phyloP scores from a whole-genome alignment of 495 filamentous ascomycete genomes.

The Annulohypoxylon maeteangense region DNA sequence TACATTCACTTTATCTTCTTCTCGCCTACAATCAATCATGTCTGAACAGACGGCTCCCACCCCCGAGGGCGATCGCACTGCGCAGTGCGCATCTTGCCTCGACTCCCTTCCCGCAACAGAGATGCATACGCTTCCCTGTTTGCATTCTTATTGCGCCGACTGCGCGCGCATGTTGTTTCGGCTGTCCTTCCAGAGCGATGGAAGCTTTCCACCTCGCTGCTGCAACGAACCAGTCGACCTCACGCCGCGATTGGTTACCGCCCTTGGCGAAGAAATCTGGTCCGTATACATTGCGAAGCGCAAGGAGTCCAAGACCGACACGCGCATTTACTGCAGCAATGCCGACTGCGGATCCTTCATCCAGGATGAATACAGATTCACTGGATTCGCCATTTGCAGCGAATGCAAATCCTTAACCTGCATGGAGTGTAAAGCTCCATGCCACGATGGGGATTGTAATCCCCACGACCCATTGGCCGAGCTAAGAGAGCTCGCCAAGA shows the following conservation, averaged over 20 bases:
- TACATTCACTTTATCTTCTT: not conserved
- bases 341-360: slow-evolving; percentile 2
- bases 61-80: not conserved
- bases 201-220: not conserved
- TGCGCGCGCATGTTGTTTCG: not conserved
- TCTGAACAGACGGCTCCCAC: not conserved
- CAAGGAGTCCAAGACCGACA: not conserved
- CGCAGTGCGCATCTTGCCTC: not conserved
- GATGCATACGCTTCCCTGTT: not conserved
- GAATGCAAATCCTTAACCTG: not conserved
- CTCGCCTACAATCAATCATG: not conserved
- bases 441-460: not conserved
- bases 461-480: not conserved
- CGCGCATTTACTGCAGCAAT: not conserved
- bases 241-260: not conserved
- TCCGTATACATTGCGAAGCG: not conserved
- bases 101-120: not conserved
- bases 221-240: not conserved
- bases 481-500: not conserved
- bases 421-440: not conserved
- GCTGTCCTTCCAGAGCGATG: not conserved
- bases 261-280: not conserved
- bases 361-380: not conserved
- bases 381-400: not conserved
- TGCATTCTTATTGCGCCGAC: not conserved